phyloP scores from a whole-genome alignment of 1,284 basidiomycete species.

The Entoloma clypeatum region DNA sequence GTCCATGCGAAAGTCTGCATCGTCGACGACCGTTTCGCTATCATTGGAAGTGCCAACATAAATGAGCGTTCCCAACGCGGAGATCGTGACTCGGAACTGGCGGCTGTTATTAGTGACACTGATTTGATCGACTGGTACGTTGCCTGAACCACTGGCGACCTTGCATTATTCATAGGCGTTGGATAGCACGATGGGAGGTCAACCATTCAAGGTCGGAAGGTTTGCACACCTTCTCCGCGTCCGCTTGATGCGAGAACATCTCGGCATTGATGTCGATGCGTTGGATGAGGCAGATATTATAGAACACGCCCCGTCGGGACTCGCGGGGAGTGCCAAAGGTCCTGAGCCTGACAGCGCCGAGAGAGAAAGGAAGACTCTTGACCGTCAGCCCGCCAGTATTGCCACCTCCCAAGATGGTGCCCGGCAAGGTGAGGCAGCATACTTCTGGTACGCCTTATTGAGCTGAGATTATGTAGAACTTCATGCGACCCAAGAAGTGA shows the following conservation, averaged over 20 bases:
- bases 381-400: no score
- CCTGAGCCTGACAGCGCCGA: conserved; percentile 71
- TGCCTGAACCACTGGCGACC: conserved; percentile 1
- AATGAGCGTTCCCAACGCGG: conserved; percentile 96
- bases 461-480: no score
- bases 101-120: conserved; percentile 90
- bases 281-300: conserved; percentile 77
- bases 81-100: conserved; percentile 95
- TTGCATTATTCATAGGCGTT: conserved; percentile 6
- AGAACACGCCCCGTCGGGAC: conserved; percentile 50
- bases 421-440: conserved; percentile 53
- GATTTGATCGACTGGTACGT: conserved; percentile 90
- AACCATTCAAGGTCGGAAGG: conserved; percentile 92
- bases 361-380: no score
- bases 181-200: conserved; percentile 86
- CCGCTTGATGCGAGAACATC: conserved; percentile 94
- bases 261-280: conserved; percentile 92
- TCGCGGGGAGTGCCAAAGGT: conserved; percentile 71
- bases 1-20: conserved; percentile 91
- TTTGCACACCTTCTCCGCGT: conserved; percentile 95
- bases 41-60: conserved; percentile 99
- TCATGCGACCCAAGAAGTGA: no score
- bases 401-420: conserved; percentile 37
- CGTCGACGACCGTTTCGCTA: conserved; percentile 94
- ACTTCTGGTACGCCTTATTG: no score